Conservation (phyloP, 768 basidiomycete species). For the Collybia mongolica region DNA sequence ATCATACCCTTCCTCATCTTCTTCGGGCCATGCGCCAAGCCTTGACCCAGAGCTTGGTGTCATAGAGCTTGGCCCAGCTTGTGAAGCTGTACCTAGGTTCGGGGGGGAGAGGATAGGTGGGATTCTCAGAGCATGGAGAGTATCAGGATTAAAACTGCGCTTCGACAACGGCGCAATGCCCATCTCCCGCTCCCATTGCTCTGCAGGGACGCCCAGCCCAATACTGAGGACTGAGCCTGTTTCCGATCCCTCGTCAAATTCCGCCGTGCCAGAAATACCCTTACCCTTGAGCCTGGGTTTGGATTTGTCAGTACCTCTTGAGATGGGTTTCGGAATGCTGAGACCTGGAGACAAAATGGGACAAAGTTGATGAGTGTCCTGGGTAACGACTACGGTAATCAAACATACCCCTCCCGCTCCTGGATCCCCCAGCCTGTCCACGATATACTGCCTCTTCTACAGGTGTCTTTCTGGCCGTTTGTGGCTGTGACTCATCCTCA, state of each 20-base stretch:
- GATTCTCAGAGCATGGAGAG: no score
- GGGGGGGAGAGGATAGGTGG: no score
- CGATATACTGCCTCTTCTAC: neutral
- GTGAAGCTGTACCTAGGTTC: no score
- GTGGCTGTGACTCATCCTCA: constrained; percentile 16
- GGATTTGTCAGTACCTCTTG: constrained; percentile 24
- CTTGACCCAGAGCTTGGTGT: no score
- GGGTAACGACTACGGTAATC: neutral
- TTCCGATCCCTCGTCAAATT: constrained; percentile 35
- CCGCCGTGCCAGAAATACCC: constrained; percentile 33
- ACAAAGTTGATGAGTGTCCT: constrained; percentile 5
- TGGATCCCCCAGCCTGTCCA: neutral
- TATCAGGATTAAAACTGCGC: no score
- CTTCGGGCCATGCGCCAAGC: no score
- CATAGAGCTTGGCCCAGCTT: no score
- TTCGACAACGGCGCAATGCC: constrained; percentile 19
- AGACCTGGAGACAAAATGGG: neutral
- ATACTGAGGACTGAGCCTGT: constrained; percentile 40
- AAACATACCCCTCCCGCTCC: no score
- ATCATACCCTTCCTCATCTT: no score
- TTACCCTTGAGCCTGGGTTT: constrained; percentile 30
- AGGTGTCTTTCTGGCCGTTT: constrained; percentile 10
- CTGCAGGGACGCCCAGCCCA: constrained; percentile 44
- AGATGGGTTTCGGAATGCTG: constrained; percentile 21
- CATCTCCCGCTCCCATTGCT: constrained; percentile 45